A percentile compares a stretch with the other conserved stretches of the same genome.
Evolutionary conservation across 805 yeast genomes (phyloP).

Genomic region (Saccharomycopsis microspora): DNA sequence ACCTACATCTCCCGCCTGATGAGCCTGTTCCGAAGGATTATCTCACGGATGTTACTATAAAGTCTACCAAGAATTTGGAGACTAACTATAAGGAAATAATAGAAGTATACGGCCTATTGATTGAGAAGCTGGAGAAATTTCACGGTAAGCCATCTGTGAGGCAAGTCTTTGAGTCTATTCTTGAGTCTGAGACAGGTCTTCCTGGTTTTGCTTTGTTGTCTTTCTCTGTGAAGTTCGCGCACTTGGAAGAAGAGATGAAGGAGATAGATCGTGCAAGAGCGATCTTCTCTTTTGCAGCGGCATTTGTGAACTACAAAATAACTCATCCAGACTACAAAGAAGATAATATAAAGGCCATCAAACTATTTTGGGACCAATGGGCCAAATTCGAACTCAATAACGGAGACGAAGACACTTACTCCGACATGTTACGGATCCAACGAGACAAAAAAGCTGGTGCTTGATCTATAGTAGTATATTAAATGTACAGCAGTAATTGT

Average conservation of each 20-base stretch:
- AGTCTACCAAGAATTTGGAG: not conserved
- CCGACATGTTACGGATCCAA: slow-evolving; percentile 47
- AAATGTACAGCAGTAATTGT: not conserved
- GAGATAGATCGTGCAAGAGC: slow-evolving; percentile 55
- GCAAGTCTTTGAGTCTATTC: slow-evolving; percentile 5
- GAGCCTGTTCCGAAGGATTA: not conserved
- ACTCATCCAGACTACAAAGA: slow-evolving; percentile 22
- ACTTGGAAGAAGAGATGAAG: slow-evolving; percentile 39
- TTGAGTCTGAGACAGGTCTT: slow-evolving; percentile 22
- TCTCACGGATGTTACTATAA: not conserved
- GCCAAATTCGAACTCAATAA: slow-evolving; percentile 56
- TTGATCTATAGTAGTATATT: not conserved
- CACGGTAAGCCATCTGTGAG: slow-evolving; percentile 4
- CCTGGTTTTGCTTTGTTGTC: slow-evolving; percentile 31
- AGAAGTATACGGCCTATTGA: slow-evolving; percentile 3
- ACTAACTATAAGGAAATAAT: slow-evolving; percentile 5
- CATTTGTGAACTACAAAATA: slow-evolving; percentile 1
- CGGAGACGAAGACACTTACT: slow-evolving; percentile 65
- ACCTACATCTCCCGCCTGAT: slow-evolving; percentile 7
- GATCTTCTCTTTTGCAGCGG: slow-evolving; percentile 45
- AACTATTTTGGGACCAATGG: slow-evolving; percentile 56
- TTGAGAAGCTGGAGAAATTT: not conserved
- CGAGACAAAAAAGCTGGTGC: not conserved
- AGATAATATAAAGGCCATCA: slow-evolving; percentile 15
- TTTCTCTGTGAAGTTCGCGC: slow-evolving; percentile 42